phyloP scores from a whole-genome alignment of 768 basidiomycete species.

The Asterophora parasitica region DNA sequence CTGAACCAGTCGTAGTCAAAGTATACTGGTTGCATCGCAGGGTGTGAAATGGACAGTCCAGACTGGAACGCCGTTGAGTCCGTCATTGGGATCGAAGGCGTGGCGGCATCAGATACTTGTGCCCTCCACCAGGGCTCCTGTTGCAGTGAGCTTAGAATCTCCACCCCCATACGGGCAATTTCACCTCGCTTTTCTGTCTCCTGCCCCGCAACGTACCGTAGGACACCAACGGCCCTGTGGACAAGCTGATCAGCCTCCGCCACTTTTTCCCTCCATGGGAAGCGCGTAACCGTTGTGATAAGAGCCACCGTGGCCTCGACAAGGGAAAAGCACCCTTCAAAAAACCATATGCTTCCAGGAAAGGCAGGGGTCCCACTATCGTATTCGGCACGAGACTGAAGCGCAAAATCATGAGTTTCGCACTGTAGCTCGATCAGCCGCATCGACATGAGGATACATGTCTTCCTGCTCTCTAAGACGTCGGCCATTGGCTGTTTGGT shows the following conservation, averaged over 20 bases:
- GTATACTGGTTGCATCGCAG: background rate
- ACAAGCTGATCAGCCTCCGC: conserved; percentile 33
- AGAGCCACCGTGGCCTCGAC: conserved; percentile 46
- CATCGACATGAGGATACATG: conserved; percentile 35
- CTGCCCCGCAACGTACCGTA: conserved; percentile 29
- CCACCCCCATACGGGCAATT: conserved; percentile 34
- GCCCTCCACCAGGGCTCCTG: conserved; percentile 23
- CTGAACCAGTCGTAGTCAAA: conserved; percentile 8
- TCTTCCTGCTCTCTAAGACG: conserved; percentile 29
- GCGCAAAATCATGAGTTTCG: conserved; percentile 28
- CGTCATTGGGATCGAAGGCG: background rate
- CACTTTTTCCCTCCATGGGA: conserved; percentile 33
- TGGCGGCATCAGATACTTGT: conserved; percentile 3
- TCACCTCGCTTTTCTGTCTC: conserved; percentile 32
- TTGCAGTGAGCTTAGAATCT: conserved; percentile 31
- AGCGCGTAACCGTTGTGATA: conserved; percentile 35
- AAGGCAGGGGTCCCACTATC: conserved; percentile 17
- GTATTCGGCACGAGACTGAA: conserved; percentile 18
- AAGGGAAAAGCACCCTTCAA: conserved; percentile 39
- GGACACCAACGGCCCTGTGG: conserved; percentile 32
- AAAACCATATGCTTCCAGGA: conserved; percentile 35
- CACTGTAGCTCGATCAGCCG: conserved; percentile 41
- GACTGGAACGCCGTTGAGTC: background rate
- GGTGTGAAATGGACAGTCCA: background rate
- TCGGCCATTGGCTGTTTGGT: conserved; percentile 20